Percentiles rank a stretch among this genome's conserved stretches.
These are phyloP conservation scores for Suillus occidentalis DNA, from an alignment of 768 basidiomycete genomes.

Conservation along the genomic window DNA sequence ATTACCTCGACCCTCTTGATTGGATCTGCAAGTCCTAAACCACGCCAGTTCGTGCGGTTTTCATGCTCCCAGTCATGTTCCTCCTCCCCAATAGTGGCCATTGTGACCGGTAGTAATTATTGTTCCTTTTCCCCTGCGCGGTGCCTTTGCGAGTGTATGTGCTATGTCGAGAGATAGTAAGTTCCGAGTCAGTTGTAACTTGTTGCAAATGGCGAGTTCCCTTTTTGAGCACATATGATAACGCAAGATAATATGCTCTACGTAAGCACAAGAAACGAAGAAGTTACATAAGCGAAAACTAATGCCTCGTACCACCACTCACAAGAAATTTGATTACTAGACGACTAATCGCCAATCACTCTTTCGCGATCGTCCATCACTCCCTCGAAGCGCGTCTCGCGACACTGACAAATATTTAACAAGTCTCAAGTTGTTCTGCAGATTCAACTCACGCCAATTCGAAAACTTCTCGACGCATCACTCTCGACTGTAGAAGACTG, in stretches of 20 bases:
- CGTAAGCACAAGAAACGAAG: too few relatives aligned
- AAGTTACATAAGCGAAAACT: too few relatives aligned
- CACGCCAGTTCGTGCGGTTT: conserved; percentile 63
- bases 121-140: background rate
- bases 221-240: too few relatives aligned
- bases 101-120: background rate
- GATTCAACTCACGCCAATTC: background rate
- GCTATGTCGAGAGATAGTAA: too few relatives aligned
- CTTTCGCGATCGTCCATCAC: too few relatives aligned
- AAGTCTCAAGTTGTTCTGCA: background rate
- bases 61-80: conserved; percentile 61
- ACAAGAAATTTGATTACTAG: too few relatives aligned
- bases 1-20: conserved; percentile 89
- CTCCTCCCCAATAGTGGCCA: conserved; percentile 17
- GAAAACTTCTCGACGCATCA: background rate
- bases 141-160: background rate
- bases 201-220: too few relatives aligned
- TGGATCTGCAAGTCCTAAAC: conserved; percentile 81
- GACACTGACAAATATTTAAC: background rate
- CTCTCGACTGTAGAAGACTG: too few relatives aligned
- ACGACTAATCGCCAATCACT: too few relatives aligned
- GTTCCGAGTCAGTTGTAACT: too few relatives aligned
- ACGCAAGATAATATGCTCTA: too few relatives aligned
- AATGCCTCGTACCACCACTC: too few relatives aligned
- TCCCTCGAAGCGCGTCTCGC: background rate